Evolutionary conservation across 1,284 basidiomycete species (phyloP).

Genomic region (Entoloma clypeatum): DNA sequence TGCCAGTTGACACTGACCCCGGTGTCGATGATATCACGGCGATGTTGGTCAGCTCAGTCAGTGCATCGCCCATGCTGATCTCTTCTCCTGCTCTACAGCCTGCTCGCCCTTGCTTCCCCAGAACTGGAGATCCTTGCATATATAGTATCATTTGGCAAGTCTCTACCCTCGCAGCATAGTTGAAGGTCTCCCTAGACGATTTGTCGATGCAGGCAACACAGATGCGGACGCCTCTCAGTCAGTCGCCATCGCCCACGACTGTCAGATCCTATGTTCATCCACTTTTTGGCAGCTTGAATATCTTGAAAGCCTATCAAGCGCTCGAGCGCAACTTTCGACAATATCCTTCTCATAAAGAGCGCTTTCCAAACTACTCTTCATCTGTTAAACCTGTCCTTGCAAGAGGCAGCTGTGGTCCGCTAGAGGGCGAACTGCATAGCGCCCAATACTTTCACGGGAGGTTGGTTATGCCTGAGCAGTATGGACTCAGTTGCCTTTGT

Average conservation of each 20-base stretch:
- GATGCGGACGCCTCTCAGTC: slow-evolving; percentile 60
- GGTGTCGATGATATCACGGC: slow-evolving; percentile 92
- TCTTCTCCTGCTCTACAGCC: slow-evolving; percentile 31
- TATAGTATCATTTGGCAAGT: slow-evolving; percentile 73
- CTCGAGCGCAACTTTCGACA: slow-evolving; percentile 62
- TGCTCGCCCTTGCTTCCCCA: slow-evolving; percentile 70
- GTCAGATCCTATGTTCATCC: neutral
- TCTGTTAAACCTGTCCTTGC: slow-evolving; percentile 58
- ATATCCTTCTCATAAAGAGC: slow-evolving; percentile 49
- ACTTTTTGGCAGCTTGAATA: slow-evolving; percentile 53
- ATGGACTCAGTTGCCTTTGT: neutral
- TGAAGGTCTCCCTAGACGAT: neutral
- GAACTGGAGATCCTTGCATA: slow-evolving; percentile 78
- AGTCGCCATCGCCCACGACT: slow-evolving; percentile 17
- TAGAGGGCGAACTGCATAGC: slow-evolving; percentile 73
- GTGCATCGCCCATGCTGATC: slow-evolving; percentile 20
- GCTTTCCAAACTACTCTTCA: slow-evolving; percentile 60
- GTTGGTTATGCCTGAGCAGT: slow-evolving; percentile 30
- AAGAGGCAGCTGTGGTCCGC: slow-evolving; percentile 66
- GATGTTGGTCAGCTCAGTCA: slow-evolving; percentile 40
- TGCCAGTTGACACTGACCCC: slow-evolving; percentile 79
- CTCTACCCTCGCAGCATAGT: neutral
- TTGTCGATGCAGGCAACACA: slow-evolving; percentile 56
- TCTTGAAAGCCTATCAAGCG: slow-evolving; percentile 75
- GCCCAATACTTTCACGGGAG: slow-evolving; percentile 88